Evolutionary conservation across 164 flowering plant species (phyloP).

Genomic region (Cinnamomum chago): DNA sequence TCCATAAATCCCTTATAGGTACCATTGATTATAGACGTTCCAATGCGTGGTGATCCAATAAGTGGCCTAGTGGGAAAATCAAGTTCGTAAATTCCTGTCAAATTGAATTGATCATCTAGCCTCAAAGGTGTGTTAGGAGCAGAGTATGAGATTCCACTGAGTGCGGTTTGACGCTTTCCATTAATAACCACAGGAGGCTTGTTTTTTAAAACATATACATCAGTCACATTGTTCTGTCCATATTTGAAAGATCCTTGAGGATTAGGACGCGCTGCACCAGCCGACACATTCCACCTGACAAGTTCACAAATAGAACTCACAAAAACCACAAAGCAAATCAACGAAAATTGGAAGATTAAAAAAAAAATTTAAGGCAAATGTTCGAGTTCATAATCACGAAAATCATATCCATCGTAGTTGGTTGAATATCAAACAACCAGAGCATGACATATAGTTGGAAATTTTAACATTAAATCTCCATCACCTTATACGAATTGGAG

Average conservation of each 20-base stretch:
- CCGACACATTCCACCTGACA: conserved; percentile 82
- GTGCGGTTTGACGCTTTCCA: conserved; percentile 60
- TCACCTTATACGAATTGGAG: no score
- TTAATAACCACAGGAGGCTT: conserved; percentile 55
- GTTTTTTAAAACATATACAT: conserved; percentile 61
- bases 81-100: conserved; percentile 71
- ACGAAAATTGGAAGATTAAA: no score
- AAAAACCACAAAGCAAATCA: no score
- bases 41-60: no score
- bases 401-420: no score
- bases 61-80: no score
- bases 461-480: no score
- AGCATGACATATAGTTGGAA: no score
- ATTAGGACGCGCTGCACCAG: conserved; percentile 97
- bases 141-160: conserved; percentile 72
- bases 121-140: conserved; percentile 77
- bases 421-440: no score
- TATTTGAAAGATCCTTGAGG: conserved; percentile 95
- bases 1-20: conserved; percentile 90
- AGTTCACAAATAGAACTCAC: neutral
- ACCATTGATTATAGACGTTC: conserved; percentile 85
- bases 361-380: no score
- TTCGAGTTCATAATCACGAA: no score
- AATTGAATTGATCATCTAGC: conserved; percentile 66
- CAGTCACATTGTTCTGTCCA: conserved; percentile 89